These are phyloP conservation scores for Inga oerstediana DNA, from an alignment of 306 rosid species.

Conservation along the genomic window DNA sequence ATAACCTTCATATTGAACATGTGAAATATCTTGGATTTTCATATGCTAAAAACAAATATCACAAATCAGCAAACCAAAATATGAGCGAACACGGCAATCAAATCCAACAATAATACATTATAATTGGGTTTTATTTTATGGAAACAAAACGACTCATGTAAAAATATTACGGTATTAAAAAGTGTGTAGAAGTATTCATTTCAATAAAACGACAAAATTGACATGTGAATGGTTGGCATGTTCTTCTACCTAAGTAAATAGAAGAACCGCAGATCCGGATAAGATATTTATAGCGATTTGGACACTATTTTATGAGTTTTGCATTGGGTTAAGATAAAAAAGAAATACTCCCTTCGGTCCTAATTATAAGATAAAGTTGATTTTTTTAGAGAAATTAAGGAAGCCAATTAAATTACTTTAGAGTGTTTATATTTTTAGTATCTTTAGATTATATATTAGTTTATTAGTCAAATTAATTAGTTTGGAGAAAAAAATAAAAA, in stretches of 20 bases:
- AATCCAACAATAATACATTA: neutral
- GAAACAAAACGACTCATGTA: neutral
- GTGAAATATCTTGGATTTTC: neutral
- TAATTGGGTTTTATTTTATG: no score
- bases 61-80: no score
- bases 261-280: neutral
- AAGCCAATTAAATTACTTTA: no score
- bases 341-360: no score
- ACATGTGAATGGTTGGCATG: neutral
- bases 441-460: no score
- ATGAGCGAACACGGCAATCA: neutral
- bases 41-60: neutral
- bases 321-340: neutral
- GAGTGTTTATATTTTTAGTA: no score
- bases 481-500: no score
- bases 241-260: neutral
- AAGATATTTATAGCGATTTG: neutral
- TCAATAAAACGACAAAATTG: neutral
- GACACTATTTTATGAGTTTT: neutral
- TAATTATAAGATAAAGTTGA: no score
- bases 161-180: neutral
- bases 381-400: no score
- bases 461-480: no score
- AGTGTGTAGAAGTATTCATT: neutral
- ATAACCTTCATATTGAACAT: neutral